These are phyloP conservation scores for Diplodia seriata DNA, from an alignment of 2,329 filamentous ascomycete species.

Conservation along the genomic window DNA sequence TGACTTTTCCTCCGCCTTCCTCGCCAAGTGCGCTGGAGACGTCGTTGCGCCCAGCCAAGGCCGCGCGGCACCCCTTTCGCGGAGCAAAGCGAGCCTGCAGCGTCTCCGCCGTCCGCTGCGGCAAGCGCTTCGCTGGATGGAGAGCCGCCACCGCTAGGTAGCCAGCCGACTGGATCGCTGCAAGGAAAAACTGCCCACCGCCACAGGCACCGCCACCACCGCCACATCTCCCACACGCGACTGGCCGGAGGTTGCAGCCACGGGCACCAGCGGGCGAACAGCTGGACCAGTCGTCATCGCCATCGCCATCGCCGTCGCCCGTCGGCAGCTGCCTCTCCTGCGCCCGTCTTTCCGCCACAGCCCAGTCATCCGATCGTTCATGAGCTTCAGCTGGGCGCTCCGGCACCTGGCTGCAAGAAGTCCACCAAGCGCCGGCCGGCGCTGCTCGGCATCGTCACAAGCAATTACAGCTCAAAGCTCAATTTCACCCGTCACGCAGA, in stretches of 20 bases:
- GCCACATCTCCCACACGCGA: background rate
- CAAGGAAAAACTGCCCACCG: background rate
- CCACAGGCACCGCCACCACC: background rate
- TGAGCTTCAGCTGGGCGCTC: background rate
- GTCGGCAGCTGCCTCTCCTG: no score
- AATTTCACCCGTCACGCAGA: background rate
- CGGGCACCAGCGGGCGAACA: no score
- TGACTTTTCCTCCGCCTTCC: constrained; percentile 27
- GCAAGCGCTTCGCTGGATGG: background rate
- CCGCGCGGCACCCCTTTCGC: constrained; percentile 30
- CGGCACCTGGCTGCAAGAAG: background rate
- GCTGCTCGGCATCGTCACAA: constrained; percentile 18
- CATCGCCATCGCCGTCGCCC: no score
- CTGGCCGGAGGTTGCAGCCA: background rate
- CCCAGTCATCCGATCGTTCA: background rate
- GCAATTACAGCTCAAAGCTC: constrained; percentile 5
- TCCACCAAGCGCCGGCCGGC: background rate
- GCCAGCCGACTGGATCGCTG: background rate
- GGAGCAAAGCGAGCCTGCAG: background rate
- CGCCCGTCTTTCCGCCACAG: background rate
- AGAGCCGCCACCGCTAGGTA: background rate
- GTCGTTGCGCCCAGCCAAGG: constrained; percentile 13
- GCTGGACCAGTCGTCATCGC: no score
- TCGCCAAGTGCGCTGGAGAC: constrained; percentile 15
- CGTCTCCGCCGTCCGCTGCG: background rate